These are phyloP conservation scores for Phytopythium cucurbitacearum DNA, from an alignment of 352 stramenopile species.

Conservation along the genomic window DNA sequence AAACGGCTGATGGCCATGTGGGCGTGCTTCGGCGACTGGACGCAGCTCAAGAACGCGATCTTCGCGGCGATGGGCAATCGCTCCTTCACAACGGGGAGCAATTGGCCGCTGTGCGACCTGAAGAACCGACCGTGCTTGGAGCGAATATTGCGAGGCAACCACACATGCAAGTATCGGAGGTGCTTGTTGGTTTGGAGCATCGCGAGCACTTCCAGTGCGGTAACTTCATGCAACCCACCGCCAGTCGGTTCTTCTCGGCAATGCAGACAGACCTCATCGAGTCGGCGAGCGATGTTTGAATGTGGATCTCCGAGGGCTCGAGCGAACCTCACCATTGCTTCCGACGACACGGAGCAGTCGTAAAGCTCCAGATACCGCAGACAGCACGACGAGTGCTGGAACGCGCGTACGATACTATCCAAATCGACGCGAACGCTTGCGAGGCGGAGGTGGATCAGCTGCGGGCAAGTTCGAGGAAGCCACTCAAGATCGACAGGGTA, in stretches of 20 bases:
- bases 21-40: background rate
- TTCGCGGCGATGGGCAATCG: background rate
- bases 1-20: background rate
- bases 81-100: background rate
- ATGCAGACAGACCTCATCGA: conserved; percentile 3
- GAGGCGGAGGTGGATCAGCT: conserved; percentile 1
- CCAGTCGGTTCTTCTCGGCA: background rate
- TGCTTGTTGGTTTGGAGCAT: background rate
- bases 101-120: background rate
- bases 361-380: background rate
- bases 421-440: background rate
- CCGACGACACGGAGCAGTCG: background rate
- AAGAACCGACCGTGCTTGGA: background rate
- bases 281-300: background rate
- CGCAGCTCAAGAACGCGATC: conserved; percentile 2
- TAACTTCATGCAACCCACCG: background rate
- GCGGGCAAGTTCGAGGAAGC: background rate
- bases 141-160: background rate
- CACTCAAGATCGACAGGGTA: background rate
- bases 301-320: background rate
- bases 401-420: background rate
- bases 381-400: background rate
- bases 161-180: background rate
- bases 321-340: background rate
- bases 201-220: background rate